Base-by-base conservation (phyloP, 2,329 filamentous ascomycete genomes). In the Trichoderma sp. region DNA sequence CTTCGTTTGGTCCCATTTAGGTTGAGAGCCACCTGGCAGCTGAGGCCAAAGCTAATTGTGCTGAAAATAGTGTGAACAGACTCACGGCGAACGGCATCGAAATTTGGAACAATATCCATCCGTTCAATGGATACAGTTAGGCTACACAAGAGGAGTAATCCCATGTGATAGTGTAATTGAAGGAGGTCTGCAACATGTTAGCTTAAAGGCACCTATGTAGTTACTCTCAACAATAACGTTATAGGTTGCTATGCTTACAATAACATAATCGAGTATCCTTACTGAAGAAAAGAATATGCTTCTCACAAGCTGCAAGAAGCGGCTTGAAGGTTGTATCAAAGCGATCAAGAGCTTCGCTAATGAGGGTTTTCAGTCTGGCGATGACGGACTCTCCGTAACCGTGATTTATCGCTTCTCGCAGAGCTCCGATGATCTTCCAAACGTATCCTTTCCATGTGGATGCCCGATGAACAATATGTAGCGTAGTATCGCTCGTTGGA, bases 81-180 rank as follows among this genome's bases (percentile, higher is more conserved):
- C 2, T 64, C 60, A 25, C 60, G 60, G 4, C 60, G 60, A 27
- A 64, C 45, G 8, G 34, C 12, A 5, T 53, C 45, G 27, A 64
- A 64, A 15, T 32, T 10, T 17, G 60, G 48, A 34, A 64, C 60
- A 10, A 64, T 52, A 12, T 64, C 48, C 13, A 3, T 15, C 1
- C 60, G 34, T 4, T 64, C 48, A 15, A 39, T 64, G 3, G 60
- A 22, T 17, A 35, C 32, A 39, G 32, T 34, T 6, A 64, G 48
- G 17, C 15, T 39, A 22, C 60, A 64, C 4, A 64, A 19, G 3
- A 64, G 34, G 6, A 64, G 4, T 6, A 64, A 15, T 17, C 60
- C 60, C 60, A 64, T 64, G 13, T 64, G 15, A 19, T 64, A 64
- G 34, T 64, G 60, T 17, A 64, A 10, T 53, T 53, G 60, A 27